These are phyloP conservation scores for Fusarium dlaminii DNA, from an alignment of 2,329 filamentous ascomycete species.

Conservation along the genomic window DNA sequence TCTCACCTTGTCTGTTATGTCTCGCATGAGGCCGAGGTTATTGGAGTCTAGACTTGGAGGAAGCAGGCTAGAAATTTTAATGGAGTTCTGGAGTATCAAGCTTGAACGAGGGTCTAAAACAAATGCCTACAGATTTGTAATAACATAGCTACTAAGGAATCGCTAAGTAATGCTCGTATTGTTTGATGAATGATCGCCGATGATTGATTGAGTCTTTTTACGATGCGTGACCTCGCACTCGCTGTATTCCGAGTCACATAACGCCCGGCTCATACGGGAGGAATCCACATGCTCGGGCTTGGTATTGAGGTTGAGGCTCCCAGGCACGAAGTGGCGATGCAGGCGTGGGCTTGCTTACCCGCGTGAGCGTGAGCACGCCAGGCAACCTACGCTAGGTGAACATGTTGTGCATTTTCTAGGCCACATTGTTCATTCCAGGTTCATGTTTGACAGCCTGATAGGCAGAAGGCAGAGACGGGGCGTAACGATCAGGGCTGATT, in stretches of 20 bases:
- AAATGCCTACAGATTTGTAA: slow-evolving; percentile 1
- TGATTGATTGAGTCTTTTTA: background rate
- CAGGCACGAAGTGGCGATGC: slow-evolving; percentile 24
- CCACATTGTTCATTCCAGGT: slow-evolving; percentile 3
- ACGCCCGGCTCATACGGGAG: slow-evolving; percentile 27
- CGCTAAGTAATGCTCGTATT: background rate
- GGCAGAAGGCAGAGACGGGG: background rate
- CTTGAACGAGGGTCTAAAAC: slow-evolving; percentile 6
- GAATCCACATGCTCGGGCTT: slow-evolving; percentile 17
- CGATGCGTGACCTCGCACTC: slow-evolving; percentile 3
- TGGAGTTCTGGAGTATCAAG: slow-evolving; percentile 16
- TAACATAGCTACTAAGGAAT: slow-evolving; percentile 1
- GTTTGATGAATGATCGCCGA: background rate
- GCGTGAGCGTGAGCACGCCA: slow-evolving; percentile 11
- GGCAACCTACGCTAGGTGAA: slow-evolving; percentile 6
- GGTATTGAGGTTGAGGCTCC: slow-evolving; percentile 8
- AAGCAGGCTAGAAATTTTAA: slow-evolving; percentile 17
- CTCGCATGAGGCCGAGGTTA: slow-evolving; percentile 6
- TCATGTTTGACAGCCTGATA: slow-evolving; percentile 6
- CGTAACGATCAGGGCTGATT: slow-evolving; percentile 7
- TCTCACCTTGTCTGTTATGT: slow-evolving; percentile 26
- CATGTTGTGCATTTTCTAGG: slow-evolving; percentile 7
- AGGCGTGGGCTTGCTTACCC: background rate
- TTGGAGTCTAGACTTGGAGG: slow-evolving; percentile 3
- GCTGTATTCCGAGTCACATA: slow-evolving; percentile 7